Percentiles rank a stretch among this genome's conserved stretches.
Evolutionary conservation across 1,284 basidiomycete species (phyloP).

Genomic region (Apiotrichum akiyoshidainum): DNA sequence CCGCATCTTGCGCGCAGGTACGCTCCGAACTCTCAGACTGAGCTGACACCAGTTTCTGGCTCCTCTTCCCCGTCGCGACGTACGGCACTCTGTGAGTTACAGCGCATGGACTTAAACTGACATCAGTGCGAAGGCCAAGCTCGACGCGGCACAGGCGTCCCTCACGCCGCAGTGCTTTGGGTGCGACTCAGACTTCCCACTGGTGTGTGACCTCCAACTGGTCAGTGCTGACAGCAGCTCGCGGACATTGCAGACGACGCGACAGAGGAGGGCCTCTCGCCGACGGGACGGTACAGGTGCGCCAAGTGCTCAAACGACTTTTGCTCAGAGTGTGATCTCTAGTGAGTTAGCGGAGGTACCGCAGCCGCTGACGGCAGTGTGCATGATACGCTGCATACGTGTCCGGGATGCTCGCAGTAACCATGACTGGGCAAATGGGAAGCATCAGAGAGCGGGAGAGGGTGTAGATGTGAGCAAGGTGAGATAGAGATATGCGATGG

Average conservation of each 20-base stretch:
- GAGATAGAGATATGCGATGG: no score
- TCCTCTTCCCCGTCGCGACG: constrained; percentile 42
- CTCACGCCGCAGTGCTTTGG: constrained; percentile 60
- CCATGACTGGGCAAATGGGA: no score
- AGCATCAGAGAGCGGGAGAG: not conserved
- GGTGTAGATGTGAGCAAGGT: not conserved
- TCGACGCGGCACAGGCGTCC: constrained; percentile 51
- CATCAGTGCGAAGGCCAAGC: not conserved
- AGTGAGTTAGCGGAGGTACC: constrained; percentile 32
- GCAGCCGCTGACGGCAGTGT: constrained; percentile 40
- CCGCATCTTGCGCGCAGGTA: constrained; percentile 94
- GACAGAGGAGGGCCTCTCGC: constrained; percentile 65
- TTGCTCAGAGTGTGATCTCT: constrained; percentile 71
- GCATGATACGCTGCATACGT: constrained; percentile 69
- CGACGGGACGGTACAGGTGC: constrained; percentile 68
- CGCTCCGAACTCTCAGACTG: no score
- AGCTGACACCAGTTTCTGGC: constrained; percentile 43
- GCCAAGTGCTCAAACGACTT: constrained; percentile 54
- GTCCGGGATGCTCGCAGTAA: constrained; percentile 55
- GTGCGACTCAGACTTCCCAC: constrained; percentile 65
- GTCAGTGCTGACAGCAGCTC: not conserved
- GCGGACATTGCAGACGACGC: constrained; percentile 33
- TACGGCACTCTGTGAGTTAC: constrained; percentile 24
- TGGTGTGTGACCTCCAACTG: constrained; percentile 10
- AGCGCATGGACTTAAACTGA: no score